Evolutionary conservation across 2,329 filamentous ascomycete genomes (phyloP).

Genomic region (Fusarium nelsonii): DNA sequence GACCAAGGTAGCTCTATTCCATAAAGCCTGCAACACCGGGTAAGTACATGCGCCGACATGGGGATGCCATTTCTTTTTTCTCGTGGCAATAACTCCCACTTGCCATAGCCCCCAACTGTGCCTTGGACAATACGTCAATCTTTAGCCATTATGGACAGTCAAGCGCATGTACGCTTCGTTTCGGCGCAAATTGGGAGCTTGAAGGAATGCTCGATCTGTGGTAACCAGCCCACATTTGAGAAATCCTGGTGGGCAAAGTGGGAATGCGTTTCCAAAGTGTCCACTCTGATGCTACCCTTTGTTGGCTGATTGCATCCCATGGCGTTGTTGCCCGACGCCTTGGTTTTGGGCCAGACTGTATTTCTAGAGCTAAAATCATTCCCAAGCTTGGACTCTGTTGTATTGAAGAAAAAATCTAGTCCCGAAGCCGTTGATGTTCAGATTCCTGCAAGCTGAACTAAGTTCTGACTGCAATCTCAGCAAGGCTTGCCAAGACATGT

Average conservation of each 20-base stretch:
- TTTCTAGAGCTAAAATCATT: background rate
- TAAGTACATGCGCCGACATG: background rate
- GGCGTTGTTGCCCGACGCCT: background rate
- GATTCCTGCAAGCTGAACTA: background rate
- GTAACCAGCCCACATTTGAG: conserved; percentile 23
- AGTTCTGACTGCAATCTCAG: background rate
- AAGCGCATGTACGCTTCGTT: background rate
- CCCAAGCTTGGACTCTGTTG: background rate
- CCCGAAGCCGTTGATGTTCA: background rate
- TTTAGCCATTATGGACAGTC: background rate
- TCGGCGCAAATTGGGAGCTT: background rate
- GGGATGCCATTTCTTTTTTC: conserved; percentile 1
- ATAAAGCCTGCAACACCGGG: background rate
- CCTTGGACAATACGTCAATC: background rate
- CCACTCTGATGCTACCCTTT: conserved; percentile 24
- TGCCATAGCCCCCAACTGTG: background rate
- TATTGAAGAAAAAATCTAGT: background rate
- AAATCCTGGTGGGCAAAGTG: background rate
- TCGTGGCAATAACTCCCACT: background rate
- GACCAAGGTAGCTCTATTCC: too few relatives aligned
- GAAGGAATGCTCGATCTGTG: background rate
- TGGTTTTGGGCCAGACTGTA: background rate
- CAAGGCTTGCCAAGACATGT: conserved; percentile 9
- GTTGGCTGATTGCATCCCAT: background rate
- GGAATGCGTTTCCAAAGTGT: background rate